Evolutionary conservation across 108 stramenopile genomes (phyloP).

Genomic region (Fragilariopsis cylindrus): DNA sequence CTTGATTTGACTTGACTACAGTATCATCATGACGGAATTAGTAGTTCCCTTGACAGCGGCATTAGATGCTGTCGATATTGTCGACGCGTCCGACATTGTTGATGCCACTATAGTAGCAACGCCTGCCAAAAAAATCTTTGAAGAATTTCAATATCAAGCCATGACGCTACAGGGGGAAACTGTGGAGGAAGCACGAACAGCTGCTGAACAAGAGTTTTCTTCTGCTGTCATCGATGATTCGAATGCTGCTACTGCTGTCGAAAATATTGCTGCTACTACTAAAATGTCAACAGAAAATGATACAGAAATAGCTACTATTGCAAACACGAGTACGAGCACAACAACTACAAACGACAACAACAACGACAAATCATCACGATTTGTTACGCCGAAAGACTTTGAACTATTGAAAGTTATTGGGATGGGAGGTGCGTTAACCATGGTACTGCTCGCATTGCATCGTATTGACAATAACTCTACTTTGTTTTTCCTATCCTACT

Average conservation of each 20-base stretch:
- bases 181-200: conserved; percentile 30
- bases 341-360: conserved; percentile 2
- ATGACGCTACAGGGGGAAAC: conserved; percentile 27
- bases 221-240: background rate
- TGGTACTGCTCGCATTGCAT: no score
- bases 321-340: background rate
- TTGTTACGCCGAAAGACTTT: conserved; percentile 84
- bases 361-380: conserved; percentile 29
- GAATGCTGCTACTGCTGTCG: conserved; percentile 1
- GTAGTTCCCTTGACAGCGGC: conserved; percentile 23
- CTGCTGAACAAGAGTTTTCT: conserved; percentile 7
- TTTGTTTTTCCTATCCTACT: no score
- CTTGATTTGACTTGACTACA: background rate
- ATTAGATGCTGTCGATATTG: conserved; percentile 30
- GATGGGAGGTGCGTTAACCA: conserved; percentile 57
- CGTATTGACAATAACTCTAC: no score
- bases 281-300: background rate
- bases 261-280: background rate
- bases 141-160: conserved; percentile 17
- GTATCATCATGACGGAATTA: conserved; percentile 6
- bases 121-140: conserved; percentile 19
- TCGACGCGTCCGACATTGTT: conserved; percentile 9
- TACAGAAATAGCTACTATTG: background rate
- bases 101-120: background rate
- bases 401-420: conserved; percentile 91